A percentile compares a stretch with the other conserved stretches of the same genome.
These are phyloP conservation scores for Chiua sp. DNA, from an alignment of 1,284 basidiomycete species.

Conservation along the genomic window DNA sequence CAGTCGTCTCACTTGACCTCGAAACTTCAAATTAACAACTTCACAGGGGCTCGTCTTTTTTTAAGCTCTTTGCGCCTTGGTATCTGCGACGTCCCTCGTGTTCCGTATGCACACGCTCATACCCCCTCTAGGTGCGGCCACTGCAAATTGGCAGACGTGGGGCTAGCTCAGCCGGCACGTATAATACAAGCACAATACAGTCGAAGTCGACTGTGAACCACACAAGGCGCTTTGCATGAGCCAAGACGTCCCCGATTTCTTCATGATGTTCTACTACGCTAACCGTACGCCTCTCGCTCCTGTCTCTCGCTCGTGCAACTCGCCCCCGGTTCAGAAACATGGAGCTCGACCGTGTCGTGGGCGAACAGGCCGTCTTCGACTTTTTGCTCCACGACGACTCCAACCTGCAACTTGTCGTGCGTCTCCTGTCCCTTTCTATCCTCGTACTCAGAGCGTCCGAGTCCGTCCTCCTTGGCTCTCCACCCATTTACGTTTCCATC, in stretches of 20 bases:
- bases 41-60: conserved; percentile 75
- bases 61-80: conserved; percentile 95
- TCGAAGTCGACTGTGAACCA: conserved; percentile 87
- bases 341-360: conserved; percentile 56
- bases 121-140: conserved; percentile 71
- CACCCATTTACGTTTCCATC: conserved; percentile 65
- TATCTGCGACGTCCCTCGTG: conserved; percentile 23
- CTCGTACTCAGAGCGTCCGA: conserved; percentile 40
- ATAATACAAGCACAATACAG: conserved; percentile 74
- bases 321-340: conserved; percentile 44
- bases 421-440: conserved; percentile 21
- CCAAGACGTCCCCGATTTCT: conserved; percentile 78
- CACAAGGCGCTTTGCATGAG: conserved; percentile 67
- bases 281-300: conserved; percentile 48
- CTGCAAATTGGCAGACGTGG: conserved; percentile 86
- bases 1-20: conserved; percentile 60
- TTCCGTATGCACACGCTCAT: not conserved
- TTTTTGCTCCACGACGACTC: conserved; percentile 68
- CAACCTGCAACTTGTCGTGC: conserved; percentile 49
- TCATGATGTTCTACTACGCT: conserved; percentile 75
- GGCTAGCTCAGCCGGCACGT: conserved; percentile 70
- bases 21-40: conserved; percentile 55
- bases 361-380: conserved; percentile 71
- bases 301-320: not conserved
- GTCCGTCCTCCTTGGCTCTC: conserved; percentile 70